Conservation (phyloP, 345 rosid genomes). For the Salix purpurea region DNA sequence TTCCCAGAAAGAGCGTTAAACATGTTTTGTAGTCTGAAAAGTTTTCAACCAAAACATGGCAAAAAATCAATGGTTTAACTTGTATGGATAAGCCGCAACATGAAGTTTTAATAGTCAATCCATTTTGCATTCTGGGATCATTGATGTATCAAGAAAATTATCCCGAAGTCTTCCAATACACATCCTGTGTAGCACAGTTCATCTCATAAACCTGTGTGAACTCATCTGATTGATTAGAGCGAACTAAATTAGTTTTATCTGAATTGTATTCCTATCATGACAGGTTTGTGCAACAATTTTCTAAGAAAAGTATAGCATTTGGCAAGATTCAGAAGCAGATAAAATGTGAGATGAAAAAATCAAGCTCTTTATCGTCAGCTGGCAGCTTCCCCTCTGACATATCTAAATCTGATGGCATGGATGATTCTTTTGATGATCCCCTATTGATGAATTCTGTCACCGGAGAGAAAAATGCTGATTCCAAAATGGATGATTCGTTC, state of each 20-base stretch:
- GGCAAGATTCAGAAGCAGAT: slow-evolving; percentile 75
- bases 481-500: slow-evolving; percentile 15
- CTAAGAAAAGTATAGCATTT: slow-evolving; percentile 46
- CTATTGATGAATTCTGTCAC: slow-evolving; percentile 16
- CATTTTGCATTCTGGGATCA: not conserved
- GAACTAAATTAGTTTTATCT: slow-evolving; percentile 1
- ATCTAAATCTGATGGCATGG: too few species aligned
- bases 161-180: not conserved
- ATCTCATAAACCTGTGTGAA: not conserved
- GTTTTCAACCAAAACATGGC: too few species aligned
- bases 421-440: slow-evolving; percentile 1
- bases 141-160: not conserved
- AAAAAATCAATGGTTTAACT: not conserved
- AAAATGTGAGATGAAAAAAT: slow-evolving; percentile 49
- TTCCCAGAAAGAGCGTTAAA: not conserved
- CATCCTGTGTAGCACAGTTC: not conserved
- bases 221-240: not conserved
- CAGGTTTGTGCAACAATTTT: slow-evolving; percentile 70
- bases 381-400: slow-evolving; percentile 9
- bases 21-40: not conserved
- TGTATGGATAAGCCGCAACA: not conserved
- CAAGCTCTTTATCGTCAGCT: slow-evolving; percentile 19
- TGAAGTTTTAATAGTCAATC: not conserved
- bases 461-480: slow-evolving; percentile 9
- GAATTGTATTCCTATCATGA: slow-evolving; percentile 4